Percentiles rank a stretch among this genome's conserved stretches.
These are phyloP conservation scores for Phytophthora citrophthora DNA, from an alignment of 352 stramenopile species.

Conservation along the genomic window DNA sequence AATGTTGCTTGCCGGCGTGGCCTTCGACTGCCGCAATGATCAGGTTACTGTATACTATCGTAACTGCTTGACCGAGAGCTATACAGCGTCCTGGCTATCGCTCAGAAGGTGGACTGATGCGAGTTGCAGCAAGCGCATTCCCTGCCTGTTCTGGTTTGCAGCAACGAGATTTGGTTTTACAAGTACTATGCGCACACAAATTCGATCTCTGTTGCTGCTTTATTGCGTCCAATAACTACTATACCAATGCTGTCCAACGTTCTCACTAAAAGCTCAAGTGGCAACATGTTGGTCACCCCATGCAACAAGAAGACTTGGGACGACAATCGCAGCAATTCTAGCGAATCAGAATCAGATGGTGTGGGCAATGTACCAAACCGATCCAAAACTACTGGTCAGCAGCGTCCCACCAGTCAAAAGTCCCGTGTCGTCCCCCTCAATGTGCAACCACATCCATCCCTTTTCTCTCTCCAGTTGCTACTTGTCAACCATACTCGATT, in stretches of 20 bases:
- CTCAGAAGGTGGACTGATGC: constrained; percentile 4
- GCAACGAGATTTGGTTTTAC: not conserved
- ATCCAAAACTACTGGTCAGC: constrained; percentile 44
- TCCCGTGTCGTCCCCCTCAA: constrained; percentile 9
- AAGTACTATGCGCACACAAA: too few species aligned
- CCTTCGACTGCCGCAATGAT: not conserved
- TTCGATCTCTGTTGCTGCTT: too few species aligned
- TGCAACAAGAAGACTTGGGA: not conserved
- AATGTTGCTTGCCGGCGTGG: not conserved
- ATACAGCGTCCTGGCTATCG: constrained; percentile 19
- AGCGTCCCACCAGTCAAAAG: constrained; percentile 16
- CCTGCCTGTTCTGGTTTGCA: constrained; percentile 7
- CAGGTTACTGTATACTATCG: not conserved
- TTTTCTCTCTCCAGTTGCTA: constrained; percentile 6
- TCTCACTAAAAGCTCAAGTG: too few species aligned
- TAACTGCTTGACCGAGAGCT: not conserved
- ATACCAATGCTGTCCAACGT: too few species aligned
- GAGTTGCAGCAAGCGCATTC: constrained; percentile 11
- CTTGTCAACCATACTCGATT: constrained; percentile 31
- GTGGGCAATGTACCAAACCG: not conserved
- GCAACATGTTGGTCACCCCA: not conserved
- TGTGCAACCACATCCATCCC: constrained; percentile 3
- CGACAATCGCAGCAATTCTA: not conserved
- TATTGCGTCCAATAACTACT: too few species aligned
- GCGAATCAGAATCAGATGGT: constrained; percentile 17